Evolutionary conservation across 208 protist species (phyloP).

Genomic region (Acanthamoeba rhysodes): DNA sequence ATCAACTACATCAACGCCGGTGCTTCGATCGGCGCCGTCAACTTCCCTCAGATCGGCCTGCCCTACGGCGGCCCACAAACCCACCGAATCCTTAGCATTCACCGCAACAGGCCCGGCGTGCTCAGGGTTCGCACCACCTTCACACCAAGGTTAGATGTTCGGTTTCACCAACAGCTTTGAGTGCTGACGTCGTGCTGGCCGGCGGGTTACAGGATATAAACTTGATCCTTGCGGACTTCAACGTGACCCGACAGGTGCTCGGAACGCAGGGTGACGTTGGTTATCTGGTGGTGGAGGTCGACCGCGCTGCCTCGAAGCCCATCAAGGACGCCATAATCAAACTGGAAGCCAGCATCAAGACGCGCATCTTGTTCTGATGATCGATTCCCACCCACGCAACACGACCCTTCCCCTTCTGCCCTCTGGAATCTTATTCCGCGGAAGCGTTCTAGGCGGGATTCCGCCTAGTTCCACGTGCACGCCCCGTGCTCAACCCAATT

Average conservation of each 20-base stretch:
- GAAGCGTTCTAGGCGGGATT: not conserved
- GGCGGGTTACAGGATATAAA: constrained; percentile 90
- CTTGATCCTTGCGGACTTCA: constrained; percentile 92
- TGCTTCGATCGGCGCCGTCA: constrained; percentile 92
- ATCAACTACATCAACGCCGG: constrained; percentile 93
- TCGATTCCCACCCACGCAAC: not conserved
- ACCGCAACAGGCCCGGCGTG: constrained; percentile 95
- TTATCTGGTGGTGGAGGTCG: constrained; percentile 89
- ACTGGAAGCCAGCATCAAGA: constrained; percentile 78
- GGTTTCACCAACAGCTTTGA: not conserved
- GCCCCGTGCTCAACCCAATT: not conserved
- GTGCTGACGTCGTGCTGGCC: not conserved
- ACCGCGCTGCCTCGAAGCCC: constrained; percentile 79
- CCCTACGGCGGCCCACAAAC: constrained; percentile 83
- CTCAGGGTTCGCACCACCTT: constrained; percentile 83
- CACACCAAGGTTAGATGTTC: not conserved
- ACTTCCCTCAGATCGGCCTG: constrained; percentile 94
- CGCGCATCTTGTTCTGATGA: constrained; percentile 85
- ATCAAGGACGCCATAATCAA: constrained; percentile 83
- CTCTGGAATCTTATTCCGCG: no score
- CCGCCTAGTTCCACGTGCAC: not conserved
- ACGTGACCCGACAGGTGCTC: constrained; percentile 92
- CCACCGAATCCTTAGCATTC: constrained; percentile 94
- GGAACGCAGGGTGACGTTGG: constrained; percentile 90
- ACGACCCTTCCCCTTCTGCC: no score